phyloP scores from a whole-genome alignment of 148 eudicot species.

The Rhododendron griersonianum region DNA sequence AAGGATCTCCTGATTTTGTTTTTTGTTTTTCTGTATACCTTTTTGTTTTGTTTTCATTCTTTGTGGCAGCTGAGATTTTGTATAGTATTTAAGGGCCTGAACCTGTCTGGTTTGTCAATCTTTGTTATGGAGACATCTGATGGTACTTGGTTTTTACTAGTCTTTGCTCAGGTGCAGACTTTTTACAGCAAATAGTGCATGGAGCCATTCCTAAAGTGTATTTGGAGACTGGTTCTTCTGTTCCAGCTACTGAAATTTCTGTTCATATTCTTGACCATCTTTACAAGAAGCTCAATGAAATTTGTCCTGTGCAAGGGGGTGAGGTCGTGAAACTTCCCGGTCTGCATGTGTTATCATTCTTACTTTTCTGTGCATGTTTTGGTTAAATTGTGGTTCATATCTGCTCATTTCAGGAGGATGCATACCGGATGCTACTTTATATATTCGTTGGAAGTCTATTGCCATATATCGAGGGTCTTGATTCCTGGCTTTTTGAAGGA shows the following conservation, averaged over 20 bases:
- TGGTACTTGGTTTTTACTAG: conserved; percentile 37
- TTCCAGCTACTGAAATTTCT: conserved; percentile 73
- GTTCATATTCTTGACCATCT: conserved; percentile 76
- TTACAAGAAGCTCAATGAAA: conserved; percentile 68
- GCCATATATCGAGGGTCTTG: conserved; percentile 76
- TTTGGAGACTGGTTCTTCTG: conserved; percentile 45
- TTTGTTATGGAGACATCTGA: conserved; percentile 28
- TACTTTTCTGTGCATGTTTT: background rate
- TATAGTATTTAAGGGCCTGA: background rate
- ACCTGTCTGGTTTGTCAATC: background rate
- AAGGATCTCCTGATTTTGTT: background rate
- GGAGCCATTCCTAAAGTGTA: conserved; percentile 62
- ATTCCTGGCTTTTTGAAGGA: conserved; percentile 96
- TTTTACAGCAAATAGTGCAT: conserved; percentile 58
- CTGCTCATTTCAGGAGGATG: conserved; percentile 72
- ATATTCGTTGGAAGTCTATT: conserved; percentile 70
- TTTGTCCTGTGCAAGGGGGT: conserved; percentile 79
- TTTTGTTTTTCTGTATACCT: background rate
- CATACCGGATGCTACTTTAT: conserved; percentile 75
- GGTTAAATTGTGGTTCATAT: conserved; percentile 5
- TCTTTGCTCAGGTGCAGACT: conserved; percentile 94
- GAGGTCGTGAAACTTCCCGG: conserved; percentile 53
- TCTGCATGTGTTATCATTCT: background rate
- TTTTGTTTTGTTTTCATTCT: background rate
- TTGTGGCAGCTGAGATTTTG: background rate